Evolutionary conservation across 768 basidiomycete species (phyloP), one percentile per base, ranked within the genome.

Genomic region (Lactarius evosmus): DNA sequence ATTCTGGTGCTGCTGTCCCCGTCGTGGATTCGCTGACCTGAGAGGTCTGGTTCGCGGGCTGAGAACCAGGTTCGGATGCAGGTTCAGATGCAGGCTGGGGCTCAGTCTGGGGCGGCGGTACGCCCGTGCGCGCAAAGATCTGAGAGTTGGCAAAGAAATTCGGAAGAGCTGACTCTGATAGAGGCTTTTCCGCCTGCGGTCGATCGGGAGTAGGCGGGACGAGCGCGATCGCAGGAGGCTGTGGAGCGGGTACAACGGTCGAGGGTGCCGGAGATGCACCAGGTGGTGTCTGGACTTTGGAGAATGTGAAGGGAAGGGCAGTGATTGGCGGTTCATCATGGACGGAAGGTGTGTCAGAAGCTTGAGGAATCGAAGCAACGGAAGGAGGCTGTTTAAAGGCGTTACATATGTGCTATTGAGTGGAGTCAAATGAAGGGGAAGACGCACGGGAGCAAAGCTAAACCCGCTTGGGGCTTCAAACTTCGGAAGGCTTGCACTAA

Each of bases 401-500:
- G 56, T 55, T 33, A 65, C n/a, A 60, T 33, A 65, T 19, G 4
- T 7, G n/a, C 12, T 11, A 34, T 29, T 30, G 12, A 25, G 54
- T 54, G 7, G 40, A 50, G 14, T 44, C 25, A 53, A 53, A 29
- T 4, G 44, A 49, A 49, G 22, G 22, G 25, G 29, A 62, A 44
- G n/a, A 77, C 83, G 63, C 67, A 85, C 84, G 67, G 85, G 83
- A 6, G 85, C 82, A 69, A 92, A 91, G 50, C 78, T 84, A 73
- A 92, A 91, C 7, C 81, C 83, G 59, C 78, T 73, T 22, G 88
- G 83, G 41, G 86, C 77, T 44, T 85, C 78, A 72, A 87, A 90
- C 5, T 77, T 73, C 1, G 87, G 86, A 11, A 74, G 77, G 61
- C 76, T 74, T 41, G 77, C 73, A 55, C 79, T 73, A 61, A 58